Evolutionary conservation across 208 protist species (phyloP), one percentile per base, ranked within the genome.

Genomic region (Acanthamoeba divionensis): DNA sequence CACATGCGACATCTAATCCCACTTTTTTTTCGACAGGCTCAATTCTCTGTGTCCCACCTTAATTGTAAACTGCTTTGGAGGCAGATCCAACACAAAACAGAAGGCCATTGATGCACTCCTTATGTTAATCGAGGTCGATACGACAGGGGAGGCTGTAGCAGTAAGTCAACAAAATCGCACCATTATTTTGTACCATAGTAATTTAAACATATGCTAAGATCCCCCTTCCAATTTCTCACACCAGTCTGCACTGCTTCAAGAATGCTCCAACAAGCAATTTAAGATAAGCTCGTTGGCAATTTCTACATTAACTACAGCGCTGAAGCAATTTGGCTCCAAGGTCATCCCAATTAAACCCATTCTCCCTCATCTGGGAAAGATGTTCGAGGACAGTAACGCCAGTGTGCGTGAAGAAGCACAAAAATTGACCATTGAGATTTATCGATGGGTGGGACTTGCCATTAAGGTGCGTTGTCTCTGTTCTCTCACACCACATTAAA

Each of bases 311-410:
- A 38, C 50, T 24, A 36, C 48, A 12, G 79, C 57, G 0, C 79
- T 87, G 24, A 63, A 87, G 57, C 48, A 33, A 9, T 87, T 87
- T 67, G 79, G 79, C 55, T 50, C n/a, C 18, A 87, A 87, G 79
- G 13, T 48, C 13, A 60, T 87, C 15, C 79, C 79, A 2, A 33
- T 87, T 21, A 87, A 87, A 60, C 79, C 79, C 18, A 87, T 87
- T 44, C 29, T 87, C 12, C 65, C 65, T 33, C 41, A 87, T n/a
- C 41, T 69, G 36, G 31, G 57, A 52, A 87, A 87, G 79, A 69
- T 69, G 55, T 87, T 87, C 26, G 79, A 87, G 36, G 55, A 87
- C 79, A 87, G 79, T 60, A 67, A 87, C 79, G 57, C 50, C 33
- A 67, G 55, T 24, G 50, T 87, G 55, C 50, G 79, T 24, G 79